Evolutionary conservation across 2,329 filamentous ascomycete genomes (phyloP), one percentile per base, ranked within the genome.

Genomic region (Pseudohalonectria lignicola): DNA sequence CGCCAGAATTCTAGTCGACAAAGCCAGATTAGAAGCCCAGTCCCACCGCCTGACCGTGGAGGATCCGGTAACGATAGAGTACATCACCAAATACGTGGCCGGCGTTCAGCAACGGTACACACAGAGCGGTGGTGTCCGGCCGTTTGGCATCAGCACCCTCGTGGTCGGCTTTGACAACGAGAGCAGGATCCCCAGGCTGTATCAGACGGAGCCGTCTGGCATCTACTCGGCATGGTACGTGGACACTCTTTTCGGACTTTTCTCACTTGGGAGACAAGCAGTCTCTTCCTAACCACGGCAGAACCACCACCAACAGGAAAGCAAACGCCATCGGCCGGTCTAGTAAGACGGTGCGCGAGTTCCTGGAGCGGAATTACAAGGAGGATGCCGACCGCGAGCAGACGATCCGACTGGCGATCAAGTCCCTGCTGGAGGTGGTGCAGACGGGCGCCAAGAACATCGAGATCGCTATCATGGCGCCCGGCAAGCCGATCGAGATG

Each of bases 361-460:
- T 98, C 65, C 77, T 98, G 49, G 92, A 98, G 67, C 82, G 93
- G 59, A 95, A 98, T 68, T 94, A 98, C 75, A 94, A 94, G 71
- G 86, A 93, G 53, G 85, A 86, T 45, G 94, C 98, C 88, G 85
- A 95, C 60, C 79, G 88, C 46, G 87, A 95, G 66, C 82, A 86
- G 52, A 96, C 93, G 31, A 93, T 98, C 60, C 87, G 93, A 58
- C 72, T 98, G 51, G 92, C 92, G 7, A 93, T 98, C 71, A 98
- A 98, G 72, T 98, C 92, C 29, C 75, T 98, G 47, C 70, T 98
- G 43, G 92, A 98, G 63, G 92, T 98, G 39, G 92, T 98, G 45
- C 92, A 98, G 66, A 98, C 92, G 3, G 92, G 92, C 46, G 92
- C 92, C 38, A 98, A 98, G 79, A 98, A 98, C 65, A 98, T 98